Percentiles rank a stretch among this genome's conserved stretches.
Evolutionary conservation across 768 basidiomycete species (phyloP).

Genomic region (Fomitopsis pulvina): DNA sequence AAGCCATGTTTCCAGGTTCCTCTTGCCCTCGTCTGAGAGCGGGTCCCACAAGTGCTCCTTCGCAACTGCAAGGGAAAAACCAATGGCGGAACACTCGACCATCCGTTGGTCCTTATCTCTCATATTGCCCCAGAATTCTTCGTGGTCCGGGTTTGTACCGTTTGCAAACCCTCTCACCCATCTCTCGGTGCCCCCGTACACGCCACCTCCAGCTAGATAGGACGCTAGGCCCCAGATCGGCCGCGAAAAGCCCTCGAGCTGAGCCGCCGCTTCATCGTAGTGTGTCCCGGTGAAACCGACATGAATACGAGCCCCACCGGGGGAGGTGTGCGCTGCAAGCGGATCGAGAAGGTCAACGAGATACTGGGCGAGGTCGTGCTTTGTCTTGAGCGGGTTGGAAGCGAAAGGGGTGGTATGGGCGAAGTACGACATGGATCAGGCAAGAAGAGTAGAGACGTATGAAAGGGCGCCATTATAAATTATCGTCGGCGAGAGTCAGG

Average conservation of each 20-base stretch:
- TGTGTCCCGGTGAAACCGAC: constrained; percentile 67
- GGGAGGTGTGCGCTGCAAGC: constrained; percentile 61
- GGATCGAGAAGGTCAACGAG: constrained; percentile 57
- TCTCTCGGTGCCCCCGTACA: constrained; percentile 49
- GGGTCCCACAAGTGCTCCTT: constrained; percentile 60
- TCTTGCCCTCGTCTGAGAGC: constrained; percentile 44
- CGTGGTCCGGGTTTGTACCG: constrained; percentile 59
- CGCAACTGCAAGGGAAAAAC: constrained; percentile 62
- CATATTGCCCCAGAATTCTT: constrained; percentile 76
- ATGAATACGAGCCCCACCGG: constrained; percentile 65
- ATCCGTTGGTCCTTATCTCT: constrained; percentile 72
- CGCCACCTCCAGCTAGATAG: constrained; percentile 56
- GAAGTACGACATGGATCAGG: constrained; percentile 16
- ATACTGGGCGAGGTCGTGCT: constrained; percentile 50
- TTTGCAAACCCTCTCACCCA: constrained; percentile 63
- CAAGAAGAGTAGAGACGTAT: not conserved
- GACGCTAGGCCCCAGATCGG: constrained; percentile 73
- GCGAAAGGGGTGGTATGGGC: constrained; percentile 34
- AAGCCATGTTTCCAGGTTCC: constrained; percentile 58
- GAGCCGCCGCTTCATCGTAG: constrained; percentile 65
- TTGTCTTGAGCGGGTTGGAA: constrained; percentile 56
- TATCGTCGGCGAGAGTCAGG: constrained; percentile 6
- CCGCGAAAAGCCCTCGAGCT: constrained; percentile 70
- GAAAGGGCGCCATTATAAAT: not conserved
- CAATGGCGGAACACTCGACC: constrained; percentile 77